Evolutionary conservation across 208 protist species (phyloP).

Genomic region (Leishmania lainsoni): DNA sequence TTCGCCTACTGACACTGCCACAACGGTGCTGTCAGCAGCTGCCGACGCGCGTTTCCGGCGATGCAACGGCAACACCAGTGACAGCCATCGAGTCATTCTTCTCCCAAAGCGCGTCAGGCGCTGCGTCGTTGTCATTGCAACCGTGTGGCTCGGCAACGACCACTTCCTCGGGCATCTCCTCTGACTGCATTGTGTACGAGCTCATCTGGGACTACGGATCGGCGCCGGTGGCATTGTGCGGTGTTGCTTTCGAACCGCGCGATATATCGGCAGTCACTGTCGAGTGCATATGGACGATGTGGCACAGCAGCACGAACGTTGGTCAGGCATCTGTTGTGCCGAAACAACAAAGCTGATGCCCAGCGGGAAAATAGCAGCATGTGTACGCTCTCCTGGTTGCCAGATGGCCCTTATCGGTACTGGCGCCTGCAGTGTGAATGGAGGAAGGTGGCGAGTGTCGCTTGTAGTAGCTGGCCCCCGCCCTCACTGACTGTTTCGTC

Average conservation of each 20-base stretch:
- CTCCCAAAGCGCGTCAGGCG: not conserved
- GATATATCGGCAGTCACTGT: not conserved
- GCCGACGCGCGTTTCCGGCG: constrained; percentile 19
- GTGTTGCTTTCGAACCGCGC: constrained; percentile 14
- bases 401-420: constrained; percentile 28
- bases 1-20: constrained; percentile 23
- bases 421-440: constrained; percentile 19
- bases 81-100: constrained; percentile 23
- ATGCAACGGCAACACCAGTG: not conserved
- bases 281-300: constrained; percentile 25
- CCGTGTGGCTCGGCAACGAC: not conserved
- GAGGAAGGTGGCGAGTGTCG: not conserved
- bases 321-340: not conserved
- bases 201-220: constrained; percentile 36
- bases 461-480: not conserved
- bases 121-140: constrained; percentile 5
- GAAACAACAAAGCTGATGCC: constrained; percentile 5
- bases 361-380: not conserved
- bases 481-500: constrained; percentile 6
- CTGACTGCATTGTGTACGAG: constrained; percentile 14
- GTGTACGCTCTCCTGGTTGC: constrained; percentile 25
- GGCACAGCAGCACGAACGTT: constrained; percentile 2
- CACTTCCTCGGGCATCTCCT: too few species aligned
- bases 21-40: constrained; percentile 5
- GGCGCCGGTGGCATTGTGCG: constrained; percentile 14